These are phyloP conservation scores for Coprinopsis strossmayeri DNA, from an alignment of 768 basidiomycete genomes.

Conservation along the genomic window DNA sequence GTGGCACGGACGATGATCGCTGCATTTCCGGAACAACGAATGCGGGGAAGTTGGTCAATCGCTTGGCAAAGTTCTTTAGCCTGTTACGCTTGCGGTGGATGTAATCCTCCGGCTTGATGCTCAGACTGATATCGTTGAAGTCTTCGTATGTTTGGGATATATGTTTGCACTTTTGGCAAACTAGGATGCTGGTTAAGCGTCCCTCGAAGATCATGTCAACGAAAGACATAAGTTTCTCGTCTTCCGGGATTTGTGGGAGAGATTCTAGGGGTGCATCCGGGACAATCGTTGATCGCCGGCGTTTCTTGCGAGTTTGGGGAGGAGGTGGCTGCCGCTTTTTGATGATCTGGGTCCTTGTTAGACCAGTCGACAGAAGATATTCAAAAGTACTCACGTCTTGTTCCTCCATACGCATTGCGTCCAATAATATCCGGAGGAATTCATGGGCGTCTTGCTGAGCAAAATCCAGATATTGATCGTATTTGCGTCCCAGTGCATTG, in stretches of 20 bases:
- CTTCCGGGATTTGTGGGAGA: slow-evolving; percentile 23
- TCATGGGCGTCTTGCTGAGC: slow-evolving; percentile 97
- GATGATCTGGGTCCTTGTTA: slow-evolving; percentile 48
- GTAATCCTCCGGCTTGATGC: slow-evolving; percentile 81
- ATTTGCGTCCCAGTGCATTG: slow-evolving; percentile 67
- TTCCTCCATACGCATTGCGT: slow-evolving; percentile 94
- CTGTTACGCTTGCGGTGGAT: slow-evolving; percentile 68
- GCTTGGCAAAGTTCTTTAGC: slow-evolving; percentile 67
- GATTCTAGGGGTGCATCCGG: slow-evolving; percentile 14
- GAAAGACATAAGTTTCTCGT: slow-evolving; percentile 58
- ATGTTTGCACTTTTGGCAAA: slow-evolving; percentile 92
- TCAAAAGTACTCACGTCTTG: slow-evolving; percentile 53
- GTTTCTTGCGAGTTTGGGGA: slow-evolving; percentile 28
- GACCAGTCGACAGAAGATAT: neutral
- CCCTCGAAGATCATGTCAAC: slow-evolving; percentile 91
- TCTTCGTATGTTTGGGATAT: slow-evolving; percentile 91
- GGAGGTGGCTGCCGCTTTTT: slow-evolving; percentile 59
- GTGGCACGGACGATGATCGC: slow-evolving; percentile 13
- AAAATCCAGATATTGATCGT: slow-evolving; percentile 93
- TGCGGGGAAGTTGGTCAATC: slow-evolving; percentile 37
- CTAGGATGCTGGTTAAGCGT: slow-evolving; percentile 81
- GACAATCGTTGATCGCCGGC: slow-evolving; percentile 31
- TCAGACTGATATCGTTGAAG: slow-evolving; percentile 89
- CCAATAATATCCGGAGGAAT: slow-evolving; percentile 81
- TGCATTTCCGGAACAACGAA: slow-evolving; percentile 6